Base-by-base conservation (phyloP, 2,329 filamentous ascomycete species). In the Aspergillus pseudoglaucus region DNA sequence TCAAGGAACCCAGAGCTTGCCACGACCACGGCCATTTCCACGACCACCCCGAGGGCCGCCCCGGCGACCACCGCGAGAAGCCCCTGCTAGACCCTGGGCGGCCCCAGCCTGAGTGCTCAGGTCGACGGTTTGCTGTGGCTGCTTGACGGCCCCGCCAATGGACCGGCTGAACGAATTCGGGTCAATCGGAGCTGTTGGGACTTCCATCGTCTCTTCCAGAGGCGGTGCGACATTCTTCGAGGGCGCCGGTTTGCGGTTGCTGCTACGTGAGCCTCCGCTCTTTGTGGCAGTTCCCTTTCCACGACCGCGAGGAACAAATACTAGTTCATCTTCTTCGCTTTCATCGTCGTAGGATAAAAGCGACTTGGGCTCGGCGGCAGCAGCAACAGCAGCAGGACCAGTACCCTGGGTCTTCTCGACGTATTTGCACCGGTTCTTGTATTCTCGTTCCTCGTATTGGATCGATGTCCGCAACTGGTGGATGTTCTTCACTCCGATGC, bases 321-420 rank as follows among this genome's bases (percentile, higher is more conserved):
- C 71, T 23, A 75, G 60, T 49, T 74, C 71, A 53, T 75, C 72
- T 48, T 74, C 72, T 18, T 74, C 72, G 33, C 69, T 74, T 12
- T 74, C 71, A n/a, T 69, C 70, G 32, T 75, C 71, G 50, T 75
- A 75, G 6, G 71, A 69, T 42, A 75, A 65, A 5, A 75, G 56
- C 4, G 70, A 65, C 54, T 73, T 73, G 7, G 70, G 67, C 44
- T 74, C 68, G 3, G 60, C 40, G 27, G 22, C 10, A 30, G 25
- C 25, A 30, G 25, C 25, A 30, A 10, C 25, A 30, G 25, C 25
- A 30, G 9, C 10, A 12, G 49, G 41, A 46, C 59, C 18, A 38
- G 35, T 17, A 3, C 55, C 53, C 49, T 68, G 65, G 12, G 62
- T 73, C 55, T 72, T 73, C 53, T 75, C 71, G 15, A 68, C 63